Conservation (phyloP, 345 rosid genomes). For the Brassica incana region DNA sequence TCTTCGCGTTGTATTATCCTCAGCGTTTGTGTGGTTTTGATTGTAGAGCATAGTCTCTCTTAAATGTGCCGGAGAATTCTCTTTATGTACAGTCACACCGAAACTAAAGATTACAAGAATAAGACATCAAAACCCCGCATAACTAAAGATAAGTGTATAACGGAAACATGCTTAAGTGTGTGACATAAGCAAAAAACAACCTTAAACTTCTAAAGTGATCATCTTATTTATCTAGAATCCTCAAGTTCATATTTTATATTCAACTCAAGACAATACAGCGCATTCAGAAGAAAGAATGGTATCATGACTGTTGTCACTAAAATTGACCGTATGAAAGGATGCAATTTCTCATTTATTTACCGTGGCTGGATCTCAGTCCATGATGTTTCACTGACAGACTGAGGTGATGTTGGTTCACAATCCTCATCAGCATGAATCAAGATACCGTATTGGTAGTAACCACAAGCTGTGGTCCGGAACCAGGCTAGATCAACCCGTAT, state of each 20-base stretch:
- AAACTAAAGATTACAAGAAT: constrained; percentile 25
- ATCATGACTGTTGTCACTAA: background rate
- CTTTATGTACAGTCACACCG: constrained; percentile 46
- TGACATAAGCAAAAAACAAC: constrained; percentile 10
- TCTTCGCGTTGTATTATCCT: constrained; percentile 50
- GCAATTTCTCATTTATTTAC: constrained; percentile 44
- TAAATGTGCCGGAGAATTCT: constrained; percentile 42
- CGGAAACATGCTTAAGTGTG: background rate
- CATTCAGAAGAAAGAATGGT: constrained; percentile 15
- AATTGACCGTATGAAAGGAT: background rate
- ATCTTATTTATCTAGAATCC: constrained; percentile 24
- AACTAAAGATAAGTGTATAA: constrained; percentile 14
- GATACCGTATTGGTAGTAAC: constrained; percentile 87
- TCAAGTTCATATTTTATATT: constrained; percentile 17
- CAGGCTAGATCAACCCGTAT: constrained; percentile 79
- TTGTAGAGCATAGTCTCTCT: constrained; percentile 51
- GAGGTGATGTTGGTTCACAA: constrained; percentile 43
- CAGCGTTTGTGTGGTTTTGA: constrained; percentile 48
- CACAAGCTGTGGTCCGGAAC: constrained; percentile 80
- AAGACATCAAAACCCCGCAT: constrained; percentile 37
- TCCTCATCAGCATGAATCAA: constrained; percentile 65
- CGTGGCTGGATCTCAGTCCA: constrained; percentile 48
- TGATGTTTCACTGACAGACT: constrained; percentile 41
- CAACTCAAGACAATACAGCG: background rate
- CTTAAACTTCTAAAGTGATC: background rate